A percentile compares a stretch with the other conserved stretches of the same genome.
Conservation (phyloP, 148 eudicot genomes). For the Cornus florida region DNA sequence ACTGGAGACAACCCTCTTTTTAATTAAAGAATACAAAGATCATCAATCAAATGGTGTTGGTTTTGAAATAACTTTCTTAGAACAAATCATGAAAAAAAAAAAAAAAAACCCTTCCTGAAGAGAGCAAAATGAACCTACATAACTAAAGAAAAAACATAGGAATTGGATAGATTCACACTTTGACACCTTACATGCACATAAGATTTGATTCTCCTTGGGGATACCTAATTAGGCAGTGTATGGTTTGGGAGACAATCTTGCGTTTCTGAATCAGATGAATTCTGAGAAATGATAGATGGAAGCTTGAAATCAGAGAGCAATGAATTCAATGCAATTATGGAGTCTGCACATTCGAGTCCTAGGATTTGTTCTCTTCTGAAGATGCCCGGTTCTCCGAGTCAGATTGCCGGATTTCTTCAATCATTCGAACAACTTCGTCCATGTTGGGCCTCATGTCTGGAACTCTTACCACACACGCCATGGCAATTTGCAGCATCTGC, state of each 20-base stretch:
- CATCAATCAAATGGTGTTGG: not conserved
- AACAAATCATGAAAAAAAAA: not conserved
- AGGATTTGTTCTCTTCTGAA: constrained; percentile 17
- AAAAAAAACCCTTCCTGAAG: not conserved
- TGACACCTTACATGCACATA: not conserved
- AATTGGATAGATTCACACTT: not conserved
- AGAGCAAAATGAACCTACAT: too few species aligned
- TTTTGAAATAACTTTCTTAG: too few species aligned
- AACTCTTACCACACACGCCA: constrained; percentile 17
- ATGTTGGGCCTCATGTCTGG: constrained; percentile 25
- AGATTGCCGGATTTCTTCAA: constrained; percentile 26
- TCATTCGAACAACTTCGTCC: constrained; percentile 23
- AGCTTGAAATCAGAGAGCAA: not conserved
- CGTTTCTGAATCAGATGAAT: not conserved
- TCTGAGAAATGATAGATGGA: not conserved
- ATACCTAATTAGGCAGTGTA: not conserved
- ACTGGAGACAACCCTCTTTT: too few species aligned
- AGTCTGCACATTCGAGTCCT: constrained; percentile 20
- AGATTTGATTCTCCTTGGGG: not conserved
- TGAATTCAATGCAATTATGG: not conserved
- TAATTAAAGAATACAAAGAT: not conserved
- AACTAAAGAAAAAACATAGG: too few species aligned
- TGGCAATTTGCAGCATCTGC: constrained; percentile 25
- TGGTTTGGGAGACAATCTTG: not conserved
- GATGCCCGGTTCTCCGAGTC: constrained; percentile 24